These are phyloP conservation scores for Oryza longistaminata DNA, from an alignment of 176 grass and related monocot genomes.

Conservation along the genomic window DNA sequence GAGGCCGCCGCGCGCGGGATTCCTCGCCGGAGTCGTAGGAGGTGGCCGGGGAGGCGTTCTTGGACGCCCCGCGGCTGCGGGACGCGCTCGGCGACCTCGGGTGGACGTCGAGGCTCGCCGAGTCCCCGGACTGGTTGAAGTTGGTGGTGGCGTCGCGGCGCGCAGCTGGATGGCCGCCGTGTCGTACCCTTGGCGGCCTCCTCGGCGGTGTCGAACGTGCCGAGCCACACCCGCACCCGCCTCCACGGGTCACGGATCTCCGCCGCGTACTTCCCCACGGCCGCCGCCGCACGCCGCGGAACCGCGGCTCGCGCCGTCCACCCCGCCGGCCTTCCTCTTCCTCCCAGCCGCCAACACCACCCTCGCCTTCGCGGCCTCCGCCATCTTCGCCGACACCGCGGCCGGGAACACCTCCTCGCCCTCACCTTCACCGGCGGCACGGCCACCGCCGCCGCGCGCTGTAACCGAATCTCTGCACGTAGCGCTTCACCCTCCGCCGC, in stretches of 20 bases:
- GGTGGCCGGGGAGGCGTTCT: conserved; percentile 47
- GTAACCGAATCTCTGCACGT: conserved; percentile 78
- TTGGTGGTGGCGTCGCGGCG: conserved; percentile 76
- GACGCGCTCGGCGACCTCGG: conserved; percentile 7
- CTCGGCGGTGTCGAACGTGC: conserved; percentile 92
- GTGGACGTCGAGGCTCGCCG: conserved; percentile 35
- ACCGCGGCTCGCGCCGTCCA: conserved; percentile 52
- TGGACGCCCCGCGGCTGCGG: conserved; percentile 18
- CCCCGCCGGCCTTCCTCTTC: conserved; percentile 43
- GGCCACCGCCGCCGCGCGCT: conserved; percentile 16
- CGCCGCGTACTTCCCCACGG: conserved; percentile 98
- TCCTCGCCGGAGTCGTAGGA: conserved; percentile 81
- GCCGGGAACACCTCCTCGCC: neutral
- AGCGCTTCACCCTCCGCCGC: conserved; percentile 58
- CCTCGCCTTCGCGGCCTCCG: neutral
- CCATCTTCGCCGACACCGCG: neutral
- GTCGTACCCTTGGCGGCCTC: conserved; percentile 95
- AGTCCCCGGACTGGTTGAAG: conserved; percentile 48
- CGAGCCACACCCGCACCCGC: conserved; percentile 88
- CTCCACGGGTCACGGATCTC: conserved; percentile 94
- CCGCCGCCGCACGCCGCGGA: conserved; percentile 82
- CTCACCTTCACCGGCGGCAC: neutral
- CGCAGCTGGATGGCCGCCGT: conserved; percentile 87
- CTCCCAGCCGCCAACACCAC: neutral
- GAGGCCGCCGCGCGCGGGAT: conserved; percentile 59